Evolutionary conservation across 768 basidiomycete species (phyloP).

Genomic region (Mycena galopus): DNA sequence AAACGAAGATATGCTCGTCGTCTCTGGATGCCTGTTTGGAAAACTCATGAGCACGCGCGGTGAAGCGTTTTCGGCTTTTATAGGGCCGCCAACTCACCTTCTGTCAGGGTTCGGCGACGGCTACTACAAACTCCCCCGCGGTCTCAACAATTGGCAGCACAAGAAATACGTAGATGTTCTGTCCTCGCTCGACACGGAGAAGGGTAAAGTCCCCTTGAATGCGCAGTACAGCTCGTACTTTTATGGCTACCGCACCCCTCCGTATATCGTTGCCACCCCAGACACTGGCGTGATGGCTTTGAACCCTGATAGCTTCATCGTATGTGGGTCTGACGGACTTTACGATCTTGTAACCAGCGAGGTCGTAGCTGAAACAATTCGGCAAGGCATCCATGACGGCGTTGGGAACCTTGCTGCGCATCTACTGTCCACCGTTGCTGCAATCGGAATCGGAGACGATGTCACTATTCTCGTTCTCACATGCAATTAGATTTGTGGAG

Average conservation of each 20-base stretch:
- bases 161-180: conserved; percentile 50
- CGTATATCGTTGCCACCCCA: conserved; percentile 68
- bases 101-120: conserved; percentile 54
- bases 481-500: not conserved
- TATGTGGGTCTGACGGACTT: conserved; percentile 68
- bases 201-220: conserved; percentile 50
- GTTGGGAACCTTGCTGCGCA: conserved; percentile 46
- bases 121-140: conserved; percentile 53
- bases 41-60: conserved; percentile 56
- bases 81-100: not conserved
- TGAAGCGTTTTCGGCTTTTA: conserved; percentile 22
- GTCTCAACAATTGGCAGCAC: conserved; percentile 45
- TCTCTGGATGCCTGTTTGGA: conserved; percentile 52
- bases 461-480: conserved; percentile 48
- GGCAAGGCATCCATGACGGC: conserved; percentile 37
- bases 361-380: conserved; percentile 58
- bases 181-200: conserved; percentile 47
- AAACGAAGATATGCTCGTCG: conserved; percentile 48
- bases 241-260: conserved; percentile 68
- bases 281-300: conserved; percentile 56
- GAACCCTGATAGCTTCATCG: conserved; percentile 55
- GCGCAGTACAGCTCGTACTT: conserved; percentile 51
- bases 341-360: conserved; percentile 67
- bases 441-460: conserved; percentile 47
- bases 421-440: conserved; percentile 43